Conservation (phyloP, 768 basidiomycete genomes). For the Russula abietina region DNA sequence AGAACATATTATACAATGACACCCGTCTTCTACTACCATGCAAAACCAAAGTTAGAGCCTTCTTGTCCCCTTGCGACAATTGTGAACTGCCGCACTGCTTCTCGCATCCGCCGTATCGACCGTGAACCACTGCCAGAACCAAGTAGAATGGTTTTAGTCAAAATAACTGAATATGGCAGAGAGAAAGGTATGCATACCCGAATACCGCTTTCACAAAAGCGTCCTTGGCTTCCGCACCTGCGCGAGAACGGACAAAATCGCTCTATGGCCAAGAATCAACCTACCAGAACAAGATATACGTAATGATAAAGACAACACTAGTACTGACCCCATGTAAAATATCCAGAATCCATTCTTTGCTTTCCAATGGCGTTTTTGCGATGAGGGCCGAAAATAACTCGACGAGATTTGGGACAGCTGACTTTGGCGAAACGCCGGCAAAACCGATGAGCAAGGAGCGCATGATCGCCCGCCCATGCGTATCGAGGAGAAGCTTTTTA, state of each 20-base stretch:
- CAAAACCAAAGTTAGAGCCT: slow-evolving; percentile 81
- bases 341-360: slow-evolving; percentile 65
- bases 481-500: slow-evolving; percentile 44
- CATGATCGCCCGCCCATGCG: slow-evolving; percentile 63
- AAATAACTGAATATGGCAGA: slow-evolving; percentile 8
- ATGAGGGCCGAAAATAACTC: slow-evolving; percentile 71
- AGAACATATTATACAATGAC: too few relatives aligned
- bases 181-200: slow-evolving; percentile 40
- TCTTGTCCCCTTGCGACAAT: slow-evolving; percentile 79
- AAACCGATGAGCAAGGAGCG: slow-evolving; percentile 72
- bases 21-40: slow-evolving; percentile 32
- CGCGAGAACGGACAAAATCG: slow-evolving; percentile 68
- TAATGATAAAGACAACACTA: neutral
- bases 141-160: neutral
- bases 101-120: slow-evolving; percentile 65
- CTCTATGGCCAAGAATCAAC: slow-evolving; percentile 39
- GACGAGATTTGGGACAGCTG: slow-evolving; percentile 75
- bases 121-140: slow-evolving; percentile 45
- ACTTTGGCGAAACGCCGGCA: slow-evolving; percentile 78
- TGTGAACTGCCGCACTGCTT: slow-evolving; percentile 84
- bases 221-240: slow-evolving; percentile 68
- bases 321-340: slow-evolving; percentile 58
- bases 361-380: slow-evolving; percentile 48
- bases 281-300: neutral
- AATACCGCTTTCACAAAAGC: slow-evolving; percentile 67